Percentiles rank a stretch among this genome's conserved stretches.
Evolutionary conservation across 352 stramenopile genomes (phyloP).

Genomic region (Globisporangium okanoganense): DNA sequence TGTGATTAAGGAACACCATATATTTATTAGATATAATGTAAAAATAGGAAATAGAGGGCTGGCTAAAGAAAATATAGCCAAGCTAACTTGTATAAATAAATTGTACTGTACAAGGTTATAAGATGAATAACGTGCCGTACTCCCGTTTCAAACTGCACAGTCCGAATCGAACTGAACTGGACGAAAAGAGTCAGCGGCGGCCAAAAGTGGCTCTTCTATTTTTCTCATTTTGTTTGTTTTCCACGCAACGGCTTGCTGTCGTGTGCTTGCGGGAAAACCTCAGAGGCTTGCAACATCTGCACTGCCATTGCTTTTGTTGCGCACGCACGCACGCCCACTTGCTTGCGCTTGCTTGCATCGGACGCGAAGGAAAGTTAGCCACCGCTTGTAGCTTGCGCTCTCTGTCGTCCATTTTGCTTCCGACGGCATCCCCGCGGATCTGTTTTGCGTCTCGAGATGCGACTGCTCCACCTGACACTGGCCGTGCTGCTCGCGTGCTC

Average conservation of each 20-base stretch:
- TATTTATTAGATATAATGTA: no score
- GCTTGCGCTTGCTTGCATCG: not conserved
- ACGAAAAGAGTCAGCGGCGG: not conserved
- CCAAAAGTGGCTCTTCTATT: slow-evolving; percentile 1
- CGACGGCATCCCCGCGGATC: not conserved
- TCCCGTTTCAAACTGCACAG: not conserved
- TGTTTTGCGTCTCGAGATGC: slow-evolving; percentile 7
- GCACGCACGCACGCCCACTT: not conserved
- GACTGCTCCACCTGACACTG: slow-evolving; percentile 1
- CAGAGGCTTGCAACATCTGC: not conserved
- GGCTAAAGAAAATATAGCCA: no score
- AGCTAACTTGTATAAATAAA: no score
- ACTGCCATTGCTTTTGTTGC: slow-evolving; percentile 4
- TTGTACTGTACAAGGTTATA: not conserved
- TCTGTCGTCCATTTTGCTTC: not conserved
- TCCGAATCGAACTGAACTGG: not conserved
- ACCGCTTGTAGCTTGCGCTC: not conserved
- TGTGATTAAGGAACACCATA: not conserved
- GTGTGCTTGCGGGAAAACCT: not conserved
- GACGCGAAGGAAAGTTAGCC: slow-evolving; percentile 4
- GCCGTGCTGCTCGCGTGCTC: not conserved
- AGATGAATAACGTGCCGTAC: no score
- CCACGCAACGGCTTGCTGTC: not conserved
- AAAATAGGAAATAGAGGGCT: no score
- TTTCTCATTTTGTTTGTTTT: not conserved